Conservation (phyloP, 371 early-diverging fungal genomes). For the Coemansia linderi region DNA sequence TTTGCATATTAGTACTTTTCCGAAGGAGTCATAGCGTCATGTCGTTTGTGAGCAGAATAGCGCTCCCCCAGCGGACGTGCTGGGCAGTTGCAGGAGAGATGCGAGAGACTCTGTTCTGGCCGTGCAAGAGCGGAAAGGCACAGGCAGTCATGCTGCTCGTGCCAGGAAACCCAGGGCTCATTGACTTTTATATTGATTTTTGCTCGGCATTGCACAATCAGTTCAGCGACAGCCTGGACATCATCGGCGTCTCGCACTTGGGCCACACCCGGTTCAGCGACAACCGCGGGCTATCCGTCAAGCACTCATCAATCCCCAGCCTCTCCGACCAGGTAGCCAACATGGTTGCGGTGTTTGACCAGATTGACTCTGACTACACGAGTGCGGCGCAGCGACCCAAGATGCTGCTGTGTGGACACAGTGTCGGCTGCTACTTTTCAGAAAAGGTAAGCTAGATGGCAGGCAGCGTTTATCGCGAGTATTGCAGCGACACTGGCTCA, state of each 20-base stretch:
- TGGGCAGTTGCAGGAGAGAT: slow-evolving; percentile 36
- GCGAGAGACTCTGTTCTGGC: slow-evolving; percentile 50
- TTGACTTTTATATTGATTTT: slow-evolving; percentile 53
- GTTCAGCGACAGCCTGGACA: slow-evolving; percentile 33
- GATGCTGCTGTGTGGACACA: slow-evolving; percentile 52
- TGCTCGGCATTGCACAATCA: slow-evolving; percentile 29
- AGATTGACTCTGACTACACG: slow-evolving; percentile 30
- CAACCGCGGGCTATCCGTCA: slow-evolving; percentile 35
- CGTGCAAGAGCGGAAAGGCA: slow-evolving; percentile 13
- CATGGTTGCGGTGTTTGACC: slow-evolving; percentile 41
- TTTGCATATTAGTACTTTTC: neutral
- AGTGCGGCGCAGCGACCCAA: slow-evolving; percentile 14
- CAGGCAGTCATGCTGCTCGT: slow-evolving; percentile 43
- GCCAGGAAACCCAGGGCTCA: slow-evolving; percentile 51
- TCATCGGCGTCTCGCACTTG: slow-evolving; percentile 51
- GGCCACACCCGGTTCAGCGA: slow-evolving; percentile 50
- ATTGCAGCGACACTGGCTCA: neutral
- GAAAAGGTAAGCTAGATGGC: slow-evolving; percentile 21
- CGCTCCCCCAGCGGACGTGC: slow-evolving; percentile 33
- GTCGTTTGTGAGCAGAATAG: slow-evolving; percentile 30
- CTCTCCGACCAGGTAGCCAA: slow-evolving; percentile 43
- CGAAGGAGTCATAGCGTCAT: slow-evolving; percentile 9
- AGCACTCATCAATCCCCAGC: slow-evolving; percentile 12
- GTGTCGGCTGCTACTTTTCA: slow-evolving; percentile 51
- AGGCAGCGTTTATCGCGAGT: neutral